Evolutionary conservation across 805 yeast species (phyloP), one percentile per base, ranked within the genome.

Genomic region (Starmerella etchellsii): DNA sequence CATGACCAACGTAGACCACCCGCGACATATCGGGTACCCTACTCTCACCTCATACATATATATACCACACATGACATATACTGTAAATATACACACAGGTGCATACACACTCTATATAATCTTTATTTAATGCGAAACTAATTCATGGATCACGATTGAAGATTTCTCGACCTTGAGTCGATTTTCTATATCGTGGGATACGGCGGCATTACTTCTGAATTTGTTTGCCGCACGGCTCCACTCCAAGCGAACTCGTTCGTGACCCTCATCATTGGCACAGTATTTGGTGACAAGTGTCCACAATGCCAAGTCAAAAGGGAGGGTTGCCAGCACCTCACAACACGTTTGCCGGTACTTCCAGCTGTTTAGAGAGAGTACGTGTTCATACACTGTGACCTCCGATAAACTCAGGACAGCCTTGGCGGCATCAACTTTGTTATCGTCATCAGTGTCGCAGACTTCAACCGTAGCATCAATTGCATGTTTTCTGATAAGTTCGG

Each of bases 1-100:
- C 81, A 14, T 83, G 78, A 3, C 95, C 94, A 31, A 87, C 73
- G 53, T 81, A 81, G 2, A 84, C 79, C 26, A 71, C 73, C 26
- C 44, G 47, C 14, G 55, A 51, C 53, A 52, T 47, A 8, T n/a
- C n/a, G n/a, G n/a, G n/a, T n/a, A n/a, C n/a, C n/a, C n/a, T n/a
- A n/a, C n/a, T n/a, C n/a, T n/a, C n/a, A n/a, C n/a, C n/a, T n/a
- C n/a, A n/a, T n/a, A n/a, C n/a, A n/a, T n/a, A n/a, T n/a, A n/a
- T n/a, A n/a, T n/a, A n/a, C n/a, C n/a, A n/a, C n/a, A n/a, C n/a
- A n/a, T n/a, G n/a, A n/a, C n/a, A n/a, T n/a, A n/a, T n/a, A n/a
- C n/a, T n/a, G n/a, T n/a, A n/a, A n/a, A n/a, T n/a, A n/a, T n/a
- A n/a, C n/a, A n/a, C n/a, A n/a, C n/a, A n/a, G n/a, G 13, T 25